Percentiles rank a stretch among this genome's conserved stretches.
Evolutionary conservation across 768 basidiomycete genomes (phyloP).

Genomic region (Pilatotrama ljubarskyi): DNA sequence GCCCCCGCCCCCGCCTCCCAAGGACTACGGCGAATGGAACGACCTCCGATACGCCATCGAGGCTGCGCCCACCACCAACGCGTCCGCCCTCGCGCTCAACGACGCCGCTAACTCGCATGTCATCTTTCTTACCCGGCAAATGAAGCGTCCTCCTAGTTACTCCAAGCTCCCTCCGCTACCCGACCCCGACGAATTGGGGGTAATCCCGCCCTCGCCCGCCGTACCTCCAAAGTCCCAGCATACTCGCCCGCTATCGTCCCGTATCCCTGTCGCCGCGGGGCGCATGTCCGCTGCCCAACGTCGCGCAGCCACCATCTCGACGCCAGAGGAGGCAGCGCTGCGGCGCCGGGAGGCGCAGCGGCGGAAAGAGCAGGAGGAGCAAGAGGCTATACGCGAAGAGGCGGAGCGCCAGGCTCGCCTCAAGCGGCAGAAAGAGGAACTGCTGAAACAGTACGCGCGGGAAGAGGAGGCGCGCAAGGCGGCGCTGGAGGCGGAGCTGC

Average conservation of each 20-base stretch:
- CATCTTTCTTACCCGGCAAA: constrained; percentile 14
- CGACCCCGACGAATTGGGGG: constrained; percentile 4
- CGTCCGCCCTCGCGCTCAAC: neutral
- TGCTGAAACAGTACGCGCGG: constrained; percentile 18
- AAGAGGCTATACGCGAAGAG: constrained; percentile 27
- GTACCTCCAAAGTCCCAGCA: constrained; percentile 8
- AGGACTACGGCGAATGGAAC: constrained; percentile 21
- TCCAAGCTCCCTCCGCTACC: constrained; percentile 2
- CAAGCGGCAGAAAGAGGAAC: constrained; percentile 27
- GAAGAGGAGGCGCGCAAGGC: constrained; percentile 31
- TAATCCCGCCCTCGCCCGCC: neutral
- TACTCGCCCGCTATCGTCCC: constrained; percentile 18
- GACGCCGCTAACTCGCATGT: neutral
- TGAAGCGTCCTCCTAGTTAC: constrained; percentile 1
- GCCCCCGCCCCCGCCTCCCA: constrained; percentile 23
- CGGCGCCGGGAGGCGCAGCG: constrained; percentile 22
- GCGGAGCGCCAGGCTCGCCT: constrained; percentile 28
- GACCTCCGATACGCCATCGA: constrained; percentile 22
- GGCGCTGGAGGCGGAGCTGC: constrained; percentile 30
- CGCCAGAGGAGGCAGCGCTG: constrained; percentile 21
- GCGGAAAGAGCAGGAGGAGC: constrained; percentile 20
- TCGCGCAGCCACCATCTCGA: constrained; percentile 20
- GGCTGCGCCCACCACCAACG: constrained; percentile 1
- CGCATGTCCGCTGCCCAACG: constrained; percentile 9
- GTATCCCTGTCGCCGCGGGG: constrained; percentile 18